Evolutionary conservation across 2,329 filamentous ascomycete genomes (phyloP), one percentile per base, ranked within the genome.

Genomic region (Colletotrichum sp.): DNA sequence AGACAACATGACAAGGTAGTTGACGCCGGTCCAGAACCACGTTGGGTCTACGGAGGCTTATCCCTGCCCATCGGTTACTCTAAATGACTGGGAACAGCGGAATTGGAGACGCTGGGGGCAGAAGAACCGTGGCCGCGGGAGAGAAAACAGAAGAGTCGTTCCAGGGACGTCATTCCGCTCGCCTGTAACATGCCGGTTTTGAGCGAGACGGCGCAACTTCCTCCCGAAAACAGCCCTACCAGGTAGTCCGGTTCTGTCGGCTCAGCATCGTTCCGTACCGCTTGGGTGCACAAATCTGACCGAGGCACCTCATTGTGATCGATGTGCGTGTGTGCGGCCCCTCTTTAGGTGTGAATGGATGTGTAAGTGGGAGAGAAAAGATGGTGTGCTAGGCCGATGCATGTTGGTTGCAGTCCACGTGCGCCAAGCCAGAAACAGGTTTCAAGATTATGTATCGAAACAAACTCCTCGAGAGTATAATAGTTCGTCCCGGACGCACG

Each of bases 391-490:
- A 66, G 33, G 33, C 64, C 47, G 29, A 18, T 54, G 59, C 34
- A 68, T 47, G 65, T n/a, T 62, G 43, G 62, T 66, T 34, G 67
- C 21, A 62, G 68, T 71, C 71, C 71, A 73, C 71, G 71, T 73
- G 71, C 71, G 68, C 71, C 71, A 71, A 73, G 62, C 51, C 36
- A 66, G 62, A 73, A 73, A 71, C 62, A 36, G 68, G 71, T 73
- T 73, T 73, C 71, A 73, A 63, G 62, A 66, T 51, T n/a, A 43
- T 38, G 62, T 63, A 73, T 71, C 71, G 68, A 66, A 73, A 71
- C 68, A 71, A 66, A 71, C 62, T 43, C 36, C 58, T 67, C 34
- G 43, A 73, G 71, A 73, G 71, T 73, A 73, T 73, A 73, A 71
- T 71, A 73, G 68, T 71, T 71, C 71, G 68, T 71, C 68, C 63